Conservation (phyloP, 495 filamentous ascomycete genomes). For the Penicillium arizonense region DNA sequence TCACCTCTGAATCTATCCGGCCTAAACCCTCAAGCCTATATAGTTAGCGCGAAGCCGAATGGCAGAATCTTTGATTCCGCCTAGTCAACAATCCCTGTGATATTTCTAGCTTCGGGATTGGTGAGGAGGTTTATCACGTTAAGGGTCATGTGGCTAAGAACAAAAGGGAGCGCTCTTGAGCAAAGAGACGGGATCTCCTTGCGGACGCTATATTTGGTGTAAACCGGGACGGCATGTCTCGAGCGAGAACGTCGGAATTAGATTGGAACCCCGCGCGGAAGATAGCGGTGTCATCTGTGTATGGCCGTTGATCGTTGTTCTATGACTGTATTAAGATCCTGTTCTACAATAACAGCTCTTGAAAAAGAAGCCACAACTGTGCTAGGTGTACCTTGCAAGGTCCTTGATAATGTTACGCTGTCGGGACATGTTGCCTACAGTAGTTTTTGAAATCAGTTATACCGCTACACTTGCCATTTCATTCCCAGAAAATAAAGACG, state of each 20-base stretch:
- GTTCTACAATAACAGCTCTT: constrained; percentile 5
- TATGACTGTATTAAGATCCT: constrained; percentile 18
- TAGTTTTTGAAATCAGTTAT: too few species aligned
- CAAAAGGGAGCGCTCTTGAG: constrained; percentile 30
- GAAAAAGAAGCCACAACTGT: constrained; percentile 4
- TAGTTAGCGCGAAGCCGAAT: constrained; percentile 46
- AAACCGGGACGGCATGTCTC: constrained; percentile 13
- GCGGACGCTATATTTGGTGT: constrained; percentile 9
- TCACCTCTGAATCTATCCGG: constrained; percentile 32
- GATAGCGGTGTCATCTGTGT: constrained; percentile 2
- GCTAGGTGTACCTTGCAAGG: constrained; percentile 13
- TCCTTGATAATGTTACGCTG: constrained; percentile 11
- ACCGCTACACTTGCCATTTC: too few species aligned
- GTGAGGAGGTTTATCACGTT: constrained; percentile 45
- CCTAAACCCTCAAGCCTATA: constrained; percentile 40
- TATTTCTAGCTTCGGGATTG: constrained; percentile 33
- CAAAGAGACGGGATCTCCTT: constrained; percentile 28
- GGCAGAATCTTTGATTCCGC: constrained; percentile 41
- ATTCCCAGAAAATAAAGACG: too few species aligned
- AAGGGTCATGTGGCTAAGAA: constrained; percentile 48
- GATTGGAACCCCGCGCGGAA: neutral
- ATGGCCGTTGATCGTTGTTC: constrained; percentile 9
- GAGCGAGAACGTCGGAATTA: neutral
- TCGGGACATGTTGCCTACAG: constrained; percentile 4
- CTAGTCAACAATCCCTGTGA: constrained; percentile 49